These are phyloP conservation scores for Fusarium heterosporum DNA, from an alignment of 2,329 filamentous ascomycete species.

Conservation along the genomic window DNA sequence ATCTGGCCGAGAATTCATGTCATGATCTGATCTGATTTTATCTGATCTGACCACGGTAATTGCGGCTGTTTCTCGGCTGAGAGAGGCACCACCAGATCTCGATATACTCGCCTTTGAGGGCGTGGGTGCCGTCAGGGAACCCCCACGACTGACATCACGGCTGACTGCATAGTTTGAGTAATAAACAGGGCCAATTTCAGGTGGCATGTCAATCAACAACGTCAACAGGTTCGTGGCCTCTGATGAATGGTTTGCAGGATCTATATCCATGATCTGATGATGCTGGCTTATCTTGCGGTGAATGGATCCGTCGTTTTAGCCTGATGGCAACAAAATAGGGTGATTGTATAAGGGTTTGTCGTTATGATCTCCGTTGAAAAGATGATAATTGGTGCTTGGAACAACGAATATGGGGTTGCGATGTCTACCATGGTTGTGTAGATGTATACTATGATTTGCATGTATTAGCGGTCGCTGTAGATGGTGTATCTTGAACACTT, in stretches of 20 bases:
- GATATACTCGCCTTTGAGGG: slow-evolving; percentile 15
- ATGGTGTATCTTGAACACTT: no score
- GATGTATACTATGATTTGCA: slow-evolving; percentile 4
- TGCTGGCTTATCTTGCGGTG: slow-evolving; percentile 31
- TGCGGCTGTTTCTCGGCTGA: slow-evolving; percentile 33
- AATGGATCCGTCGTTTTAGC: slow-evolving; percentile 16
- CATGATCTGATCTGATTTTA: slow-evolving; percentile 41
- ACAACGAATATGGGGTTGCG: slow-evolving; percentile 1
- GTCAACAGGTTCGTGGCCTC: slow-evolving; percentile 4
- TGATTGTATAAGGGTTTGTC: background rate
- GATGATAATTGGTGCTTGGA: slow-evolving; percentile 7
- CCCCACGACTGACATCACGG: slow-evolving; percentile 14
- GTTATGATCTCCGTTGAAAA: background rate
- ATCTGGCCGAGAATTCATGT: slow-evolving; percentile 34
- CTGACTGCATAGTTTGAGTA: background rate
- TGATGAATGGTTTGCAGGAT: slow-evolving; percentile 11
- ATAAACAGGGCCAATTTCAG: background rate
- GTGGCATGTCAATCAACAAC: slow-evolving; percentile 1
- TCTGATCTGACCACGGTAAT: slow-evolving; percentile 10
- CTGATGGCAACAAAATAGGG: background rate
- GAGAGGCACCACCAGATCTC: slow-evolving; percentile 7
- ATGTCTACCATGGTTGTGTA: slow-evolving; percentile 15
- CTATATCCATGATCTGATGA: slow-evolving; percentile 27
- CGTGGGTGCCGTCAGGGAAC: background rate
- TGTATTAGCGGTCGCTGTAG: background rate